These are phyloP conservation scores for Aspergillus cavernicola DNA, from an alignment of 495 filamentous ascomycete species.

Conservation along the genomic window DNA sequence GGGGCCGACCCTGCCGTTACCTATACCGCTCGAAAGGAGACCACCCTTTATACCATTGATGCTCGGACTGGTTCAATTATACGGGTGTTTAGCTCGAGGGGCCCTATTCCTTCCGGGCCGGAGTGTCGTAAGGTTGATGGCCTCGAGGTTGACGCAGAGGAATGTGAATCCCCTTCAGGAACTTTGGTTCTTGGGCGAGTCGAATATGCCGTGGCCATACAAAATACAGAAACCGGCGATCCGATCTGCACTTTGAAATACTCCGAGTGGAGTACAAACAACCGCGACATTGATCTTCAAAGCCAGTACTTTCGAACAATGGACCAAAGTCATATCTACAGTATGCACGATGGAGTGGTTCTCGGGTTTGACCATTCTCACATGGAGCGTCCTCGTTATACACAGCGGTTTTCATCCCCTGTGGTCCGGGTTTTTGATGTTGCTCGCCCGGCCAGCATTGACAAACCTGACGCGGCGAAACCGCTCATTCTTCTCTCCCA, in stretches of 20 bases:
- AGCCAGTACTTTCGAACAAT: constrained; percentile 73
- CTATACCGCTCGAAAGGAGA: constrained; percentile 80
- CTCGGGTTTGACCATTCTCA: constrained; percentile 71
- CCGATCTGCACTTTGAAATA: constrained; percentile 87
- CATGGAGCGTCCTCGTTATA: constrained; percentile 53
- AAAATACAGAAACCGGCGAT: constrained; percentile 68
- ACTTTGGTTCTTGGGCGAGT: constrained; percentile 77
- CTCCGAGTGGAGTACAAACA: constrained; percentile 94
- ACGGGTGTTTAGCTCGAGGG: constrained; percentile 58
- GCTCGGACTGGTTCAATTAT: constrained; percentile 74
- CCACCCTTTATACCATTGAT: constrained; percentile 75
- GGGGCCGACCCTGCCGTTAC: constrained; percentile 66
- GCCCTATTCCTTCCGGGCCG: constrained; percentile 46
- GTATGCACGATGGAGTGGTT: constrained; percentile 80
- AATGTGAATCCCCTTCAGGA: constrained; percentile 66
- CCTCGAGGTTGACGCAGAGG: constrained; percentile 59
- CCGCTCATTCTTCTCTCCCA: constrained; percentile 80
- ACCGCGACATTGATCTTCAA: constrained; percentile 80
- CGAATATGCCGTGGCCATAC: constrained; percentile 84
- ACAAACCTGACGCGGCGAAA: constrained; percentile 52
- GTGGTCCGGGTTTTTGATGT: constrained; percentile 92
- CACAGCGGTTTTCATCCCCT: constrained; percentile 71
- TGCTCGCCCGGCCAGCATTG: constrained; percentile 59
- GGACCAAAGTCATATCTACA: constrained; percentile 86
- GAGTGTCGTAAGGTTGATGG: constrained; percentile 55